A percentile compares a stretch with the other conserved stretches of the same genome.
Evolutionary conservation across 1,139 yeast species (phyloP).

Genomic region (Blastobotrys buckinghamii): DNA sequence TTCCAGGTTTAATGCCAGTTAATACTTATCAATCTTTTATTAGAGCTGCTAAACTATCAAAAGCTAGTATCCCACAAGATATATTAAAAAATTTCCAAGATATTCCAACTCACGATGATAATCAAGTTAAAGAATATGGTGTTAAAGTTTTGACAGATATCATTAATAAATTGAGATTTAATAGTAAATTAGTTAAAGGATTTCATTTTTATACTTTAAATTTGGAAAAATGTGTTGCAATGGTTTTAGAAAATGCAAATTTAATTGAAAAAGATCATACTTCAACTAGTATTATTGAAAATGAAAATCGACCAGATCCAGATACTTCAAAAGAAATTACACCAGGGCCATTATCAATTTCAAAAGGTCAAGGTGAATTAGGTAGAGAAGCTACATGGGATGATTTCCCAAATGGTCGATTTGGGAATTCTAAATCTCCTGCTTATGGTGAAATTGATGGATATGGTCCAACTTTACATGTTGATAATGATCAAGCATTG

Average conservation of each 20-base stretch:
- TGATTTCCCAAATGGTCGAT: slow-evolving; percentile 96
- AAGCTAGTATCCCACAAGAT: slow-evolving; percentile 71
- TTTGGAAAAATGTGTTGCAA: slow-evolving; percentile 85
- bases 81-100: slow-evolving; percentile 49
- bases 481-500: slow-evolving; percentile 62
- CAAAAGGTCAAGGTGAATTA: slow-evolving; percentile 76
- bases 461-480: slow-evolving; percentile 84
- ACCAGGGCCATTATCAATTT: slow-evolving; percentile 55
- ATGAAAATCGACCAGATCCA: slow-evolving; percentile 4
- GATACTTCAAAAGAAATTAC: neutral
- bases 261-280: neutral
- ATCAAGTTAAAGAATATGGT: slow-evolving; percentile 77
- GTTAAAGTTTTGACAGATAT: slow-evolving; percentile 65
- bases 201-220: slow-evolving; percentile 89
- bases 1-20: slow-evolving; percentile 97
- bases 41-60: slow-evolving; percentile 84
- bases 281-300: neutral
- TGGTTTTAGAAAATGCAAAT: slow-evolving; percentile 59
- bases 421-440: slow-evolving; percentile 95
- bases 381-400: slow-evolving; percentile 98
- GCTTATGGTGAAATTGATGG: slow-evolving; percentile 97
- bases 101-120: slow-evolving; percentile 70
- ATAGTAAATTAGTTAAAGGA: slow-evolving; percentile 52
- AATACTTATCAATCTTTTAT: slow-evolving; percentile 80
- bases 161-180: slow-evolving; percentile 37